phyloP scores from a whole-genome alignment of 306 rosid genomes.

The Ammopiptanthus mongolicus region DNA sequence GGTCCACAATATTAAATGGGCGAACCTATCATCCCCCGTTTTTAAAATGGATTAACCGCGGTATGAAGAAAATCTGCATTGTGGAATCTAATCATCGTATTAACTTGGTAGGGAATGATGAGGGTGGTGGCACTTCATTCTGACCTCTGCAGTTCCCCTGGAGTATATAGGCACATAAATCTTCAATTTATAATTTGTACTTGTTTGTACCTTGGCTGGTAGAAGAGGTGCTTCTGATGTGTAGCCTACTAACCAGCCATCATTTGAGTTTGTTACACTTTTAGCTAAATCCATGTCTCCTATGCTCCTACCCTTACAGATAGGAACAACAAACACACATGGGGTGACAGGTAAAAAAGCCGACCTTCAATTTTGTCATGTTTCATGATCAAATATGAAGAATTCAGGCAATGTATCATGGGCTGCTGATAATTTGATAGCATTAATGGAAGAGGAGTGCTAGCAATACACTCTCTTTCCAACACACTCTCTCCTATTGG shows the following conservation, averaged over 20 bases:
- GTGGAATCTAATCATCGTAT: no score
- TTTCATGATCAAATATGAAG: background rate
- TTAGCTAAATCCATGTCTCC: background rate
- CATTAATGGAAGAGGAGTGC: no score
- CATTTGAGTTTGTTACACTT: background rate
- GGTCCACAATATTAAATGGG: background rate
- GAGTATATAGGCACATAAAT: background rate
- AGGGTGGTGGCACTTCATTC: no score
- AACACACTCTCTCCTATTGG: no score
- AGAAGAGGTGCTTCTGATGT: slow-evolving; percentile 7
- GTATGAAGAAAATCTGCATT: background rate
- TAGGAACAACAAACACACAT: slow-evolving; percentile 23
- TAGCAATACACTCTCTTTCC: no score
- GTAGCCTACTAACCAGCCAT: slow-evolving; percentile 10
- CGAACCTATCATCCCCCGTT: background rate
- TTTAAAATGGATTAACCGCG: background rate
- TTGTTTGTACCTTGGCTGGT: background rate
- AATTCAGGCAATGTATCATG: background rate
- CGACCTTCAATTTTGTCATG: slow-evolving; percentile 4
- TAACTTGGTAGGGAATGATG: no score
- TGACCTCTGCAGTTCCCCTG: no score
- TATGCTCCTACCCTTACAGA: slow-evolving; percentile 13
- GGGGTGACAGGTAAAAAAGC: slow-evolving; percentile 21
- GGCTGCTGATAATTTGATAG: background rate
- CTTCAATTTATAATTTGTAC: background rate